Conservation (phyloP, 108 stramenopile genomes). For the Cyclotella cryptica region DNA sequence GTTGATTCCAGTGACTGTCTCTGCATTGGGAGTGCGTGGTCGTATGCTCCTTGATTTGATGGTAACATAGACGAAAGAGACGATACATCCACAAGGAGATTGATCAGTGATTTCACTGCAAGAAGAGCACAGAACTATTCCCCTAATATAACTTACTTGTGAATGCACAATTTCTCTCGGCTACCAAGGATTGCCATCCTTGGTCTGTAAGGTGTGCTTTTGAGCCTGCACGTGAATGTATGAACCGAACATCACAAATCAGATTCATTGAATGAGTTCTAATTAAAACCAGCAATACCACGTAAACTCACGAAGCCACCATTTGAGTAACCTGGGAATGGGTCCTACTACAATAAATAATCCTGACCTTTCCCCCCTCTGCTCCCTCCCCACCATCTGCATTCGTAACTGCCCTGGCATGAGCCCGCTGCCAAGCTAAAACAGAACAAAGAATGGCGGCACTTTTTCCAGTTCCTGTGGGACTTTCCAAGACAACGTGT, state of each 20-base stretch:
- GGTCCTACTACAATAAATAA: constrained; percentile 94
- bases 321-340: constrained; percentile 95
- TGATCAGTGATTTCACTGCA: background rate
- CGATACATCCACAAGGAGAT: background rate
- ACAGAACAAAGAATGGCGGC: constrained; percentile 80
- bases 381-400: constrained; percentile 2
- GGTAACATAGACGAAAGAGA: background rate
- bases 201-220: constrained; percentile 90
- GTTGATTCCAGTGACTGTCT: constrained; percentile 40
- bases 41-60: constrained; percentile 22
- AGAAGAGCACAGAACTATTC: background rate
- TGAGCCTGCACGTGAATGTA: constrained; percentile 55
- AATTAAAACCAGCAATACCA: background rate
- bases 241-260: background rate
- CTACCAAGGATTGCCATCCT: constrained; percentile 89
- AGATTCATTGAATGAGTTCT: background rate
- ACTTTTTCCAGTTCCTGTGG: constrained; percentile 86
- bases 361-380: constrained; percentile 38
- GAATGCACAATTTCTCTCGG: constrained; percentile 91
- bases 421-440: constrained; percentile 73
- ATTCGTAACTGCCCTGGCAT: background rate
- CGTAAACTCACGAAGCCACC: constrained; percentile 70
- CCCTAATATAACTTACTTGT: constrained; percentile 43
- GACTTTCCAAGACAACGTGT: constrained; percentile 82
- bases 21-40: constrained; percentile 32